These are phyloP conservation scores for Dendrostoma leiphaemia DNA, from an alignment of 2,329 filamentous ascomycete species.

Conservation along the genomic window DNA sequence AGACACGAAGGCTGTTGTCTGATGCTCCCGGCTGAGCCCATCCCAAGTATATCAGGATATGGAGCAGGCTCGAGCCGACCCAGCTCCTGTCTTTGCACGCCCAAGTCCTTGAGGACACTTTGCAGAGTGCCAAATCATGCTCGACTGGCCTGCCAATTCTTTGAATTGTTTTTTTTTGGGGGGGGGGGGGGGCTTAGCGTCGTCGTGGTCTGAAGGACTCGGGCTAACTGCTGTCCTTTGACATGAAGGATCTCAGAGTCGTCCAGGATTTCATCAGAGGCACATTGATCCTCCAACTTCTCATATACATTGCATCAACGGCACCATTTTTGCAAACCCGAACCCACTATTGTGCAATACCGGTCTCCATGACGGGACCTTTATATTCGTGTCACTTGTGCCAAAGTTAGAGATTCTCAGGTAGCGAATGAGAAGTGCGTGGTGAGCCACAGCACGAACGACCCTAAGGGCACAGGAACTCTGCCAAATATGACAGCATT, in stretches of 20 bases:
- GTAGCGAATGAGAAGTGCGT: no score
- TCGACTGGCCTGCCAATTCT: no score
- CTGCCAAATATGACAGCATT: conserved; percentile 3
- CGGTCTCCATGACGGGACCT: neutral
- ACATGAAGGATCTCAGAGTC: neutral
- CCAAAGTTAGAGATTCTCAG: neutral
- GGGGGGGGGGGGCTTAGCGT: no score
- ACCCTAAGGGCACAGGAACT: neutral
- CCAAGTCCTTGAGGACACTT: neutral
- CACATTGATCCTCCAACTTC: neutral
- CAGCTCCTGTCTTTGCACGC: neutral
- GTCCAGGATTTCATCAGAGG: neutral
- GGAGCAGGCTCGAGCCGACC: no score
- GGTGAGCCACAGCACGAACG: no score
- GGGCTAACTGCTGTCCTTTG: neutral
- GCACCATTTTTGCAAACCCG: neutral
- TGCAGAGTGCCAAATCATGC: neutral
- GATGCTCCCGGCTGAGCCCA: no score
- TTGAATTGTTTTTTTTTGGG: no score
- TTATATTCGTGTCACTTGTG: neutral
- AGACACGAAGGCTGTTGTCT: neutral
- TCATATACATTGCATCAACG: neutral
- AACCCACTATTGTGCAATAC: neutral
- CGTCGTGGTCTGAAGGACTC: no score
- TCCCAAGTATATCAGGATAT: neutral